Evolutionary conservation across 2,329 filamentous ascomycete species (phyloP).

Genomic region (Incumbomyces delicatus): DNA sequence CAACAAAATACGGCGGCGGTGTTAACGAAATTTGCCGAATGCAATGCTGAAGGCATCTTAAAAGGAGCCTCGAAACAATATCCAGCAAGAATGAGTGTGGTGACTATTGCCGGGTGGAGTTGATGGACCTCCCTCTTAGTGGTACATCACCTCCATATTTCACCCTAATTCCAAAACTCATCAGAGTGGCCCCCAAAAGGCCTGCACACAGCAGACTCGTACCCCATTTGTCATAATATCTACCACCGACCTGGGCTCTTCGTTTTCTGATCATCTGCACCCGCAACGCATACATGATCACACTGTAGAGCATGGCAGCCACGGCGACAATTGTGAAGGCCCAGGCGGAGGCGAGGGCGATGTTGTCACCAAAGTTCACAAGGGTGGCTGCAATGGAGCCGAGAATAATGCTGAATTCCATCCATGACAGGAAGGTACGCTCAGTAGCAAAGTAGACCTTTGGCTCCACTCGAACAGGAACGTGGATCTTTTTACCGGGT

Average conservation of each 20-base stretch:
- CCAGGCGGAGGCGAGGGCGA: constrained; percentile 60
- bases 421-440: constrained; percentile 91
- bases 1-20: too few relatives aligned
- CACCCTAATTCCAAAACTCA: constrained; percentile 68
- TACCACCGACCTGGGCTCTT: constrained; percentile 56
- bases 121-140: neutral
- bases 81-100: too few relatives aligned
- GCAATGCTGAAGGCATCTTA: too few relatives aligned
- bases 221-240: constrained; percentile 82
- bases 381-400: constrained; percentile 76
- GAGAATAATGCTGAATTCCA: constrained; percentile 93
- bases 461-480: constrained; percentile 88
- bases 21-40: too few relatives aligned
- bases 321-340: constrained; percentile 76
- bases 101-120: too few relatives aligned
- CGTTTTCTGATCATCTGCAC: constrained; percentile 75
- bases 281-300: constrained; percentile 78
- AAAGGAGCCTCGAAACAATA: too few relatives aligned
- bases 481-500: constrained; percentile 65
- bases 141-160: constrained; percentile 7
- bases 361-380: constrained; percentile 63
- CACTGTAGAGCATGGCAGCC: constrained; percentile 68
- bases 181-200: constrained; percentile 60
- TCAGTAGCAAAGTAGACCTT: constrained; percentile 97
- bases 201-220: constrained; percentile 66